Base-by-base conservation (phyloP, 2,329 filamentous ascomycete species). In the Phoma sp. region DNA sequence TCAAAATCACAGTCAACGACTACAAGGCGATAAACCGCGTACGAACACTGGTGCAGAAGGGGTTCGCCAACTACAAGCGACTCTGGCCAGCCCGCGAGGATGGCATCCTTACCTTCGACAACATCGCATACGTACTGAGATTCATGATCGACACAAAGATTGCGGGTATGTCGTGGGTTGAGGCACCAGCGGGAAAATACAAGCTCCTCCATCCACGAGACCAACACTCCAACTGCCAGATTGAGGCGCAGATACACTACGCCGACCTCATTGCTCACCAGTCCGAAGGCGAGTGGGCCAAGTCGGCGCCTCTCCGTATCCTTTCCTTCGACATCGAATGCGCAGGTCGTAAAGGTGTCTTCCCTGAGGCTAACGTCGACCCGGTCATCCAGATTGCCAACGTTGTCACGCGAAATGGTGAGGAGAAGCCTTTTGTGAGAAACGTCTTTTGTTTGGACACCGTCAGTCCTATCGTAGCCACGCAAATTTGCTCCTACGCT, bases 131-230 rank as follows among this genome's bases (percentile, higher is more conserved):
- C 71, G 86, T 98, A 21, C 77, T 98, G 61, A 85, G 95, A 45
- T 98, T 99, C 77, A 99, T 99, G 95, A 93, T 99, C 42, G 95
- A 99, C 75, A 96, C 90, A 63, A 89, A 93, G 84, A 89, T 99
- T 37, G 84, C 90, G 51, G 95, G 95, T 60, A 99, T 99, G 95
- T 93, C 92, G 1, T 99, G 95, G 95, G 92, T 98, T 0, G 92
- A 96, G 74, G 91, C 88, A 15, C 88, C 91, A 18, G 83, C 88
- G 3, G 83, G 82, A 25, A 87, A 87, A 58, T 97, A 93, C 77
- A 82, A 83, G 48, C 79, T 96, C 45, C 80, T 96, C 15, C 78
- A 85, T 1, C 77, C 84, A 11, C 76, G 84, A 49, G 82, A 88
- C 54, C 84, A 87, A 57, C 90, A 96, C 60, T 98, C 93, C 2